Percentiles rank a stretch among this genome's conserved stretches.
Conservation (phyloP, 768 basidiomycete species). For the Mycena crocata region DNA sequence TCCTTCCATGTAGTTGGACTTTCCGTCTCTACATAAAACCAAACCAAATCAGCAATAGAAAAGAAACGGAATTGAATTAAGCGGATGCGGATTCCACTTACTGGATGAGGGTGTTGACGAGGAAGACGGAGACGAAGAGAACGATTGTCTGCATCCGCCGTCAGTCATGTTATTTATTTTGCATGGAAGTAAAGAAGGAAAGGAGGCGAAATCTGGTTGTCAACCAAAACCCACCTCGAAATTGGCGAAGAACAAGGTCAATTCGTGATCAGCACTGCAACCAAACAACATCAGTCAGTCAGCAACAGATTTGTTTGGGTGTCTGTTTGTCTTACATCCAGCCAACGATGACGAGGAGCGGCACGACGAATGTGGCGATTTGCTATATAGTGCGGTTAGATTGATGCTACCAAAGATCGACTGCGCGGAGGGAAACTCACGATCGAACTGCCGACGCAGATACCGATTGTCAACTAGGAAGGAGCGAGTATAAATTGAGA, state of each 20-base stretch:
- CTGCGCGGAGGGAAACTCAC: conserved; percentile 71
- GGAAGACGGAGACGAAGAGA: no score
- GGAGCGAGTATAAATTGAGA: no score
- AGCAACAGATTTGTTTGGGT: no score
- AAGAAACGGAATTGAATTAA: conserved; percentile 1
- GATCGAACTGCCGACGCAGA: no score
- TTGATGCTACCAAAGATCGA: neutral
- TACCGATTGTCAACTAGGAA: conserved; percentile 70
- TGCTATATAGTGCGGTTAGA: conserved; percentile 64
- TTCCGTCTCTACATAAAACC: no score
- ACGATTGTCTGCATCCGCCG: conserved; percentile 78
- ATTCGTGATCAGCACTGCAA: conserved; percentile 69
- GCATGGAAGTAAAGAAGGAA: no score
- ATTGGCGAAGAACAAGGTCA: conserved; percentile 86
- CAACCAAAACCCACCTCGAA: conserved; percentile 78
- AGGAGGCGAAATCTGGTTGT: no score
- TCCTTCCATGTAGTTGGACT: conserved; percentile 95
- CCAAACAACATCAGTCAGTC: conserved; percentile 14
- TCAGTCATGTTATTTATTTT: neutral
- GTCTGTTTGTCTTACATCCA: no score
- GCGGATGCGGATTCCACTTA: conserved; percentile 52
- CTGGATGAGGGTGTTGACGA: conserved; percentile 85
- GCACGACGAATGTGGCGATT: conserved; percentile 89
- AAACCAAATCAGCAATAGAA: conserved; percentile 18
- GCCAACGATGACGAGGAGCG: conserved; percentile 87